phyloP scores from a whole-genome alignment of 306 rosid genomes.

The Cicer bijugum region DNA sequence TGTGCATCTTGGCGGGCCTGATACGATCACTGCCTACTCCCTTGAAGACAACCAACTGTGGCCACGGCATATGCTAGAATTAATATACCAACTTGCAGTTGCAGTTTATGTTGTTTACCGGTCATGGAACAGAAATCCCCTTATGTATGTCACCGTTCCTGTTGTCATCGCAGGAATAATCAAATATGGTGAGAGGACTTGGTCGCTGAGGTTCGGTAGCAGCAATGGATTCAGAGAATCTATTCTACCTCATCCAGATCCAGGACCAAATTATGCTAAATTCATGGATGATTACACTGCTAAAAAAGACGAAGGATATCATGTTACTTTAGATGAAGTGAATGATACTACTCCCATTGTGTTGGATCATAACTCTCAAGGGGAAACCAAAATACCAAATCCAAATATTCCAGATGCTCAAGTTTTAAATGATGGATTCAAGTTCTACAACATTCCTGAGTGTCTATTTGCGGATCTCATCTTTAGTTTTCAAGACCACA shows the following conservation, averaged over 20 bases:
- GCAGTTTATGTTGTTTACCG: slow-evolving; percentile 33
- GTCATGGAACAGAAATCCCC: neutral
- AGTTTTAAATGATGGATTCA: slow-evolving; percentile 23
- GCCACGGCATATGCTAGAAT: slow-evolving; percentile 40
- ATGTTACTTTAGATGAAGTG: slow-evolving; percentile 21
- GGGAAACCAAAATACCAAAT: neutral
- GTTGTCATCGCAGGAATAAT: slow-evolving; percentile 42
- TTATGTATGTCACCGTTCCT: slow-evolving; percentile 40
- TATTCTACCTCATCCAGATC: slow-evolving; percentile 39
- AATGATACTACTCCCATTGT: slow-evolving; percentile 13
- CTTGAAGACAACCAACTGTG: slow-evolving; percentile 53
- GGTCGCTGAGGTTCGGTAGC: slow-evolving; percentile 48
- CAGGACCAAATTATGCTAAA: slow-evolving; percentile 44
- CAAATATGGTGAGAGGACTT: slow-evolving; percentile 50
- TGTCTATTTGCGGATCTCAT: slow-evolving; percentile 55
- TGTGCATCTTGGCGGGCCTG: slow-evolving; percentile 56
- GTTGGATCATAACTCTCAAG: slow-evolving; percentile 22
- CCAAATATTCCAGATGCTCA: neutral
- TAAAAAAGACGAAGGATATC: slow-evolving; percentile 38
- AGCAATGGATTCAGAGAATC: slow-evolving; percentile 46
- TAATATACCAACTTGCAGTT: slow-evolving; percentile 31
- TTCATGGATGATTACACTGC: slow-evolving; percentile 42
- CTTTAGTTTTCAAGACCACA: slow-evolving; percentile 46
- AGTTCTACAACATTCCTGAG: slow-evolving; percentile 41
- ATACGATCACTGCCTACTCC: slow-evolving; percentile 50